Evolutionary conservation across 805 yeast genomes (phyloP).

Genomic region (Pichia kluyveri): DNA sequence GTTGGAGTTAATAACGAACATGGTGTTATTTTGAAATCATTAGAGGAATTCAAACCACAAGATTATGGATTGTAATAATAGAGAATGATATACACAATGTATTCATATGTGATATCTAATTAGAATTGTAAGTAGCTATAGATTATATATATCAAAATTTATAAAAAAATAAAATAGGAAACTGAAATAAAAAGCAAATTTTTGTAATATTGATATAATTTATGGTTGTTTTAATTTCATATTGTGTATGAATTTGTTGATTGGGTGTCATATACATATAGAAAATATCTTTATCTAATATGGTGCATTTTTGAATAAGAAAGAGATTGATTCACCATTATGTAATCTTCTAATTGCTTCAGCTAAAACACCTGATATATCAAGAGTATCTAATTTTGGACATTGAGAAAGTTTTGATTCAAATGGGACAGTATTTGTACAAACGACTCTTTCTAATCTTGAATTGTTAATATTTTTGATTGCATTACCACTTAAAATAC

Average conservation of each 20-base stretch:
- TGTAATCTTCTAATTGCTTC: conserved; percentile 80
- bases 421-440: conserved; percentile 76
- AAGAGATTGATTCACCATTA: conserved; percentile 80
- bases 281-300: conserved; percentile 9
- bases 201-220: neutral
- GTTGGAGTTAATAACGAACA: conserved; percentile 34
- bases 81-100: too few relatives aligned
- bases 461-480: conserved; percentile 61
- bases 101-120: too few relatives aligned
- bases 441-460: conserved; percentile 58
- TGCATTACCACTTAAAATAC: conserved; percentile 69
- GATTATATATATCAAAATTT: neutral
- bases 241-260: neutral
- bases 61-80: conserved; percentile 33
- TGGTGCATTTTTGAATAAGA: conserved; percentile 65
- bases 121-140: neutral
- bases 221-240: neutral
- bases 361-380: conserved; percentile 65
- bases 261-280: too few relatives aligned
- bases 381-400: conserved; percentile 58
- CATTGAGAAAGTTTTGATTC: conserved; percentile 51
- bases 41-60: conserved; percentile 43
- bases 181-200: neutral
- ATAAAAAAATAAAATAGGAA: neutral
- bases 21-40: conserved; percentile 47